Conservation (phyloP, 73 alveolate genomes). For the Tetrahymena malaccensis region DNA sequence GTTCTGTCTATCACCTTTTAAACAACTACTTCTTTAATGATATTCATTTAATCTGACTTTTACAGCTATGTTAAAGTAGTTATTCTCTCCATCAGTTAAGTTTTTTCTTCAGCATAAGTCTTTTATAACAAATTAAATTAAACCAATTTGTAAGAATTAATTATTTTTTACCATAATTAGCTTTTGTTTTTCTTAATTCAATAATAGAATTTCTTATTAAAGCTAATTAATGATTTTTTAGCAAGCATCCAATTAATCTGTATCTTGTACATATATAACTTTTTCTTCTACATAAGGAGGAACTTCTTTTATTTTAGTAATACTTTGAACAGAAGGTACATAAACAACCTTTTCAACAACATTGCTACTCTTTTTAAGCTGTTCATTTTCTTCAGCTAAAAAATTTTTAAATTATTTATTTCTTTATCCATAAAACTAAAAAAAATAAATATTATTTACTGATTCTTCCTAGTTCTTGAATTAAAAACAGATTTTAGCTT, state of each 20-base stretch:
- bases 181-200: neutral
- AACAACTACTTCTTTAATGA: neutral
- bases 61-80: neutral
- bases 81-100: neutral
- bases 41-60: neutral
- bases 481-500: neutral
- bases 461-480: neutral
- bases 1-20: neutral
- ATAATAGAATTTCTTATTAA: neutral
- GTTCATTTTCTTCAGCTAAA: neutral
- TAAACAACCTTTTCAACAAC: neutral
- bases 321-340: neutral
- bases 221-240: neutral
- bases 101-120: neutral
- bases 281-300: neutral
- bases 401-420: too few relatives aligned
- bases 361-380: neutral
- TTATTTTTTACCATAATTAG: neutral
- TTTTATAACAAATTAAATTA: neutral
- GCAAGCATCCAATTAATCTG: neutral
- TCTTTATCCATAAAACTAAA: neutral
- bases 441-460: neutral
- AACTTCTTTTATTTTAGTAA: neutral
- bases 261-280: neutral
- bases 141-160: neutral